Percentiles rank a stretch among this genome's conserved stretches.
phyloP scores from a whole-genome alignment of 495 filamentous ascomycete species.

The Annulohypoxylon bovei region DNA sequence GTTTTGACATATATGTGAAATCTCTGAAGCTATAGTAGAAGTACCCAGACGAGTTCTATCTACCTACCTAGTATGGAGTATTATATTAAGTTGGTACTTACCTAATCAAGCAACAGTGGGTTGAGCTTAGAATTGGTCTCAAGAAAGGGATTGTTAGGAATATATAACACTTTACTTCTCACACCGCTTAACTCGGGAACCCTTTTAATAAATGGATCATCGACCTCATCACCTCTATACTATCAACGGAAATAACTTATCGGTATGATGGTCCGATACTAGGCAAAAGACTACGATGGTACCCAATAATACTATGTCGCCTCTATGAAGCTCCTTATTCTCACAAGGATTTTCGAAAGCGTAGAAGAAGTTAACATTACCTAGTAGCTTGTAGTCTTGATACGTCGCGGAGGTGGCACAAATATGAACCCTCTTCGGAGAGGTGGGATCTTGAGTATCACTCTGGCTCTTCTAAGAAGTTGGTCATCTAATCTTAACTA shows the following conservation, averaged over 20 bases:
- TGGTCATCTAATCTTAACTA: no score
- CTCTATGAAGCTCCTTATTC: not conserved
- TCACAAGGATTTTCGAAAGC: not conserved
- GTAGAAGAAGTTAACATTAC: not conserved
- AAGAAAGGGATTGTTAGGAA: not conserved
- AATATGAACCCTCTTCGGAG: no score
- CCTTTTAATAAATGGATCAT: not conserved
- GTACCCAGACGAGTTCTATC: not conserved
- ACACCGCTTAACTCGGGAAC: not conserved
- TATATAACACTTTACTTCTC: not conserved
- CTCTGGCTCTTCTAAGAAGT: no score
- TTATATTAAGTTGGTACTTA: not conserved
- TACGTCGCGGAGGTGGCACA: not conserved
- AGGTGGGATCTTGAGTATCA: no score
- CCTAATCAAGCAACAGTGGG: not conserved
- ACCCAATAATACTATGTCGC: not conserved
- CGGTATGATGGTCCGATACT: slow-evolving; percentile 27
- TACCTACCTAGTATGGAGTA: not conserved
- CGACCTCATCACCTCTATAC: slow-evolving; percentile 5
- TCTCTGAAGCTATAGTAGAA: slow-evolving; percentile 10
- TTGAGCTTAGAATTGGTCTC: not conserved
- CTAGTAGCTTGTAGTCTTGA: not conserved
- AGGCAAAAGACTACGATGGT: not conserved
- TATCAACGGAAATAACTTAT: slow-evolving; percentile 8
- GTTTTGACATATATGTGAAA: slow-evolving; percentile 6